Evolutionary conservation across 2,329 filamentous ascomycete species (phyloP), one percentile per base, ranked within the genome.

Genomic region (Colletotrichum sojae): DNA sequence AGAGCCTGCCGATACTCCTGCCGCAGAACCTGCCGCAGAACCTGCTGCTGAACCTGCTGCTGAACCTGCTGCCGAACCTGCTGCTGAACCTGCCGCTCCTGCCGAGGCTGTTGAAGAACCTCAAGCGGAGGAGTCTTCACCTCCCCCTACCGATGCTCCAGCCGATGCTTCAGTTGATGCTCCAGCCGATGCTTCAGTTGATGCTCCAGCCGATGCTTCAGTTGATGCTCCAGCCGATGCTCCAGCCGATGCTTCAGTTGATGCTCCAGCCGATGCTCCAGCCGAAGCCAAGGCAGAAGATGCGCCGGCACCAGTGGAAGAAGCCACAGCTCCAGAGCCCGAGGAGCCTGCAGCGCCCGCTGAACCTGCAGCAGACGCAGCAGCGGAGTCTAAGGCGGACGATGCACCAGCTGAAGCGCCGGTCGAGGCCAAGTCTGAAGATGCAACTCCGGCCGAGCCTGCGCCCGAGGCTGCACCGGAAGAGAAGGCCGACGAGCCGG

Each of bases 81-180:
- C 40, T 10, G 39, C 55, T 16, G n/a, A n/a, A n/a, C 22, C 39
- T 15, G 55, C 22, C 22, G 39, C 55, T n/a, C 16, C 39, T 15
- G 55, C 22, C 22, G 54, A 57, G 12, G 8, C 25, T 39, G 18
- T 25, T 5, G 36, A 4, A 12, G 58, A 63, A 25, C 10, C 54
- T 9, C 52, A 63, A 16, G 62, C 64, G 4, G 58, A 70, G 5
- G 52, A 48, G 20, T 13, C 43, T 27, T 54, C 67, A 20, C 15
- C 27, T 48, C 27, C 63, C 25, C 43, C 40, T 12, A 27, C 45
- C 22, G 58, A 20, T 13, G n/a, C 27, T 12, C 8, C 16, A 18
- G 49, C 22, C 31, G 22, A 46, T n/a, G 43, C 9, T n/a, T n/a
- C 13, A 18, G 43, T 13, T 9, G 59, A 49, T 51, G n/a, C 51